Conservation (phyloP, 345 rosid species). For the Eucalyptus tenuipes region DNA sequence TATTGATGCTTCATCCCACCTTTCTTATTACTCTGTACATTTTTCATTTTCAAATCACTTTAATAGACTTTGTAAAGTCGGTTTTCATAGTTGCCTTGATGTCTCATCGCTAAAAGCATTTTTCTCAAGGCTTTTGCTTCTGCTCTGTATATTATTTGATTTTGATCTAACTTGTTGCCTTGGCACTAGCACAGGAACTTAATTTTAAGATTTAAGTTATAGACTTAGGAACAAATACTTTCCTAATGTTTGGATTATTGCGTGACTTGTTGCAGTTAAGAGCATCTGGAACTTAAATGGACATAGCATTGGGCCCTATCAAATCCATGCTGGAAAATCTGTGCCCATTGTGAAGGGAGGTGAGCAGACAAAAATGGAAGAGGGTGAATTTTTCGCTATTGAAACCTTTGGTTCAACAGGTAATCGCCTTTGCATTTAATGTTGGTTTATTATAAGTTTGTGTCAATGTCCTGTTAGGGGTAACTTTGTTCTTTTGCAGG, state of each 20-base stretch:
- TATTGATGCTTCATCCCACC: neutral
- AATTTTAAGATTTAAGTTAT: neutral
- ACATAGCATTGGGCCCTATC: constrained; percentile 76
- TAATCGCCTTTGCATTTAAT: constrained; percentile 3
- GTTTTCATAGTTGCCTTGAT: neutral
- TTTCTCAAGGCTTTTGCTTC: neutral
- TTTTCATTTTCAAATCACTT: neutral
- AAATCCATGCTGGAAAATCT: constrained; percentile 92
- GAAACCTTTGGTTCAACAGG: constrained; percentile 97
- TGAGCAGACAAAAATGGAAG: constrained; percentile 97
- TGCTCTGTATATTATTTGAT: neutral
- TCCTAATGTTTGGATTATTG: neutral
- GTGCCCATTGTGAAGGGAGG: constrained; percentile 97
- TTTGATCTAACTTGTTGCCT: neutral
- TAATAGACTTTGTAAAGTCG: neutral
- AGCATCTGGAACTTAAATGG: constrained; percentile 87
- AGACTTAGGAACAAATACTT: neutral
- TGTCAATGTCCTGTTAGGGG: neutral
- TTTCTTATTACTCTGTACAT: neutral
- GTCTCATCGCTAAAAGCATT: neutral
- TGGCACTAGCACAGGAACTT: neutral
- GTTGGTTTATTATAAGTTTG: neutral
- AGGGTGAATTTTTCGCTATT: constrained; percentile 90
- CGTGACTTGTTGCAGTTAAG: constrained; percentile 40
- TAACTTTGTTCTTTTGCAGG: constrained; percentile 26